Base-by-base conservation (phyloP, 1,139 yeast genomes). In the Geotrichum phurueaensis region DNA sequence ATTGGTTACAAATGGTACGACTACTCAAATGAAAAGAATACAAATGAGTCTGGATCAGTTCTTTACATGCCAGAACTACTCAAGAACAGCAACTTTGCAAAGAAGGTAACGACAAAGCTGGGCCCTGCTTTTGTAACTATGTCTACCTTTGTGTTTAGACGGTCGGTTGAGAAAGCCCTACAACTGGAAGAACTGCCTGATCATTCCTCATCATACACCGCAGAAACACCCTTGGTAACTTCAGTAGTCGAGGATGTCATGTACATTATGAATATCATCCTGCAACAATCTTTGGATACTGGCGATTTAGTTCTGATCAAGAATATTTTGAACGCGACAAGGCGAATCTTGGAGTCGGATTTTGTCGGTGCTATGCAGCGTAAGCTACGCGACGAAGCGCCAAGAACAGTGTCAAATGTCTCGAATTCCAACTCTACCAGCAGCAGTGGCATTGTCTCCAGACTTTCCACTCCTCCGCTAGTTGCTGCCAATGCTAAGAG, bases 171-270 rank as follows among this genome's bases (percentile, higher is more conserved):
- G 69, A 89, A 87, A 67, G 90, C 97, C 1, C 82, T 89, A 54
- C 80, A 84, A 59, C 79, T 90, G 47, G 98, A 94, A 71, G 92
- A 88, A 66, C 66, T 88, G 25, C 96, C 96, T 0, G 77, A 75
- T 56, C 58, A 76, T 7, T 61, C 55, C 66, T 73, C 56, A 65
- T 70, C 53, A 45, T 68, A 48, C 66, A 67, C 65, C 45, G 67
- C 81, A 12, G 89, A 81, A 64, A 81, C 78, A 56, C 84, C 88
- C 3, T 87, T 95, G 3, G 83, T 88, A 4, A 84, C 96, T 0
- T 90, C 98, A 0, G 86, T 90, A 12, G 84, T 92, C 50, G 99
- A 94, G 70, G 99, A 94, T 71, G 77, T 89, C 53, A 82, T 91
- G 45, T 78, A 90, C 67, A 84, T 91, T 22, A 75, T 91, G 54